Evolutionary conservation across 805 yeast species (phyloP).

Genomic region (Metschnikowia borealis): DNA sequence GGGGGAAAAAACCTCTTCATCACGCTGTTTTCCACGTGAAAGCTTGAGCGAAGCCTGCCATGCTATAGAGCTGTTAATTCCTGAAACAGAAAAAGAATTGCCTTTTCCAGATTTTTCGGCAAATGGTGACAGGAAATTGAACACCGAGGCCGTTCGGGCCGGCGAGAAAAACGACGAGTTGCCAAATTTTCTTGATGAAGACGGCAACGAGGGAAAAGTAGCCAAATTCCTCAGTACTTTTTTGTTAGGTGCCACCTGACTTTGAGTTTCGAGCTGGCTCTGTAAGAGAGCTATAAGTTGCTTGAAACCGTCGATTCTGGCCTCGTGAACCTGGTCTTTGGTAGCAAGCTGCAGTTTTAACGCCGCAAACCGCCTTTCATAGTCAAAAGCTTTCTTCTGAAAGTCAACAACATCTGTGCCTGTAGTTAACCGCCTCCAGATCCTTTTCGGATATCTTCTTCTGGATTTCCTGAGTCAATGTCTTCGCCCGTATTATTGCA

Average conservation of each 20-base stretch:
- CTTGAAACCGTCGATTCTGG: constrained; percentile 29
- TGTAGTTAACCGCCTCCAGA: neutral
- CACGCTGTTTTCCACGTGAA: constrained; percentile 6
- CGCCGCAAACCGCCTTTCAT: constrained; percentile 32
- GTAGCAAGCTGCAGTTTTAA: constrained; percentile 38
- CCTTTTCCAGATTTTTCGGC: constrained; percentile 9
- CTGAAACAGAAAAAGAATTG: constrained; percentile 13
- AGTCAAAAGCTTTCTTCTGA: constrained; percentile 22
- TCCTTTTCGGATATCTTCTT: neutral
- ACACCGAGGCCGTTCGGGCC: neutral
- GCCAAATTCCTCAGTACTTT: neutral
- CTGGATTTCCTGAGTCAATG: neutral
- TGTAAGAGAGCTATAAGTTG: constrained; percentile 27
- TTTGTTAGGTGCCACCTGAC: neutral
- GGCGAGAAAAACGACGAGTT: constrained; percentile 9
- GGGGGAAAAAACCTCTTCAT: constrained; percentile 15
- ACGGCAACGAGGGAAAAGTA: neutral
- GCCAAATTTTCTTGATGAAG: constrained; percentile 4
- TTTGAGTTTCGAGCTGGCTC: constrained; percentile 15
- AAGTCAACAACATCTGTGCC: neutral
- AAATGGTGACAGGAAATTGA: constrained; percentile 6
- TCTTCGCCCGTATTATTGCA: constrained; percentile 1
- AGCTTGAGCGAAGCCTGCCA: constrained; percentile 18
- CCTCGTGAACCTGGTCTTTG: constrained; percentile 33
- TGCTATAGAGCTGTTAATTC: constrained; percentile 12